These are phyloP conservation scores for Aspergillus taichungensis DNA, from an alignment of 495 filamentous ascomycete species.

Conservation along the genomic window DNA sequence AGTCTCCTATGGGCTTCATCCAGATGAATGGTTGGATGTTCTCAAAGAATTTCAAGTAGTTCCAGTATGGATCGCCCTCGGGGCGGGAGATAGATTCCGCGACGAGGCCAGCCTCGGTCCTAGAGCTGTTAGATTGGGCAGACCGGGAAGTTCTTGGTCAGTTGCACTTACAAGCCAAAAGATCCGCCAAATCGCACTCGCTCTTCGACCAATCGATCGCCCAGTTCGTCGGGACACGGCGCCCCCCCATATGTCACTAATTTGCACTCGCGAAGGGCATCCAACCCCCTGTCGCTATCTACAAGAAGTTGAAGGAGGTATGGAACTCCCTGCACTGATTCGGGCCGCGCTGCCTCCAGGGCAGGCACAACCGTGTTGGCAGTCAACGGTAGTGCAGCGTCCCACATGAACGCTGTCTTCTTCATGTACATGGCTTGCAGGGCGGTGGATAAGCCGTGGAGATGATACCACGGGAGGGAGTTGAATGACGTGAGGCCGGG, in stretches of 20 bases:
- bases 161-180: slow-evolving; percentile 41
- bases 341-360: slow-evolving; percentile 36
- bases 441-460: slow-evolving; percentile 39
- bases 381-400: slow-evolving; percentile 46
- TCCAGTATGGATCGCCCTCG: slow-evolving; percentile 41
- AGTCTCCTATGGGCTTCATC: slow-evolving; percentile 39
- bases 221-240: slow-evolving; percentile 49
- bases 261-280: slow-evolving; percentile 34
- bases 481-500: slow-evolving; percentile 41
- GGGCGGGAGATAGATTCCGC: slow-evolving; percentile 42
- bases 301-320: slow-evolving; percentile 48
- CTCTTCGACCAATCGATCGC: slow-evolving; percentile 39
- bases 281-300: slow-evolving; percentile 38
- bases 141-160: background rate
- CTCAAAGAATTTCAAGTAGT: slow-evolving; percentile 42
- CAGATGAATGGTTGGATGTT: slow-evolving; percentile 35
- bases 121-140: slow-evolving; percentile 13
- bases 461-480: slow-evolving; percentile 48
- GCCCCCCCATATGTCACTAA: slow-evolving; percentile 45
- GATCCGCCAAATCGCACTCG: slow-evolving; percentile 41
- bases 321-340: slow-evolving; percentile 47
- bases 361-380: slow-evolving; percentile 36
- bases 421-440: slow-evolving; percentile 44
- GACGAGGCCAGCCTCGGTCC: slow-evolving; percentile 47
- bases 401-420: slow-evolving; percentile 43